A percentile compares a stretch with the other conserved stretches of the same genome.
Conservation (phyloP, 768 basidiomycete genomes). For the Trametes villosa region DNA sequence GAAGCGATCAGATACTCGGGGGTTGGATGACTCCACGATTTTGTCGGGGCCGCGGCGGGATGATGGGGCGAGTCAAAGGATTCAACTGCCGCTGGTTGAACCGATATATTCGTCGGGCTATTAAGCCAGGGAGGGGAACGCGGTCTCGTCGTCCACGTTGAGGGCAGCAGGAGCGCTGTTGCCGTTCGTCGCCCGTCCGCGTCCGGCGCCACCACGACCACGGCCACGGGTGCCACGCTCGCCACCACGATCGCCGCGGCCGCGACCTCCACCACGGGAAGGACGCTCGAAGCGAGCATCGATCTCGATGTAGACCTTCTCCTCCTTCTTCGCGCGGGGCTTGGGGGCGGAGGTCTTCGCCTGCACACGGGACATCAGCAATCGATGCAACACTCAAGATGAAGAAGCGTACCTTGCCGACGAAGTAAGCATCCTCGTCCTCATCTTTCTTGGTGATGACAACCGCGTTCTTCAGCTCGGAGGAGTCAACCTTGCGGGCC, state of each 20-base stretch:
- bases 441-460: constrained; percentile 65
- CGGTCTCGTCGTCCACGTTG: constrained; percentile 81
- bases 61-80: constrained; percentile 13
- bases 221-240: constrained; percentile 44
- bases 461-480: constrained; percentile 73
- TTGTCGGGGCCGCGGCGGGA: constrained; percentile 13
- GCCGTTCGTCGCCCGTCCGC: constrained; percentile 48
- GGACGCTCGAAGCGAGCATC: constrained; percentile 89
- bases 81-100: constrained; percentile 12
- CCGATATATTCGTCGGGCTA: constrained; percentile 17
- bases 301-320: constrained; percentile 92
- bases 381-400: background rate
- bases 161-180: constrained; percentile 45
- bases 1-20: constrained; percentile 20
- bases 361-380: constrained; percentile 41
- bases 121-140: constrained; percentile 87
- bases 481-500: constrained; percentile 67
- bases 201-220: constrained; percentile 45
- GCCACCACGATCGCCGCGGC: constrained; percentile 46
- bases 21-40: constrained; percentile 18
- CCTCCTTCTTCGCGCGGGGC: constrained; percentile 77
- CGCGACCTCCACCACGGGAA: constrained; percentile 58
- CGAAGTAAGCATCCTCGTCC: constrained; percentile 76
- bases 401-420: constrained; percentile 76
- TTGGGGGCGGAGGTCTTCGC: constrained; percentile 63